Base-by-base conservation (phyloP, 257 asterid genomes). In the Solanum sejunctum region DNA sequence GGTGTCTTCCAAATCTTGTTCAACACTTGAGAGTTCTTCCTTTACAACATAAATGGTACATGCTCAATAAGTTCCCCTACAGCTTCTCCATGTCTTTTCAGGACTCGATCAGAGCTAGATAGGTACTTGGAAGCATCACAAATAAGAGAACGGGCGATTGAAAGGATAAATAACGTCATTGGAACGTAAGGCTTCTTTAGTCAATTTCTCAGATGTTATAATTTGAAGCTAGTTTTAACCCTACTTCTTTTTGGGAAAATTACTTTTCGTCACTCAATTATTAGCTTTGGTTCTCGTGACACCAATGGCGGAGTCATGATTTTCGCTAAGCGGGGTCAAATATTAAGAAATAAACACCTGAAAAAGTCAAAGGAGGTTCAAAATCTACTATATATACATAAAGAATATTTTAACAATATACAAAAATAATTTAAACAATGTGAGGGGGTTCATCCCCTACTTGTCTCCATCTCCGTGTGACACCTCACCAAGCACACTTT, bases 81-180 rank as follows among this genome's bases (percentile, higher is more conserved):
- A 94, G 94, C 93, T 82, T 85, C 85, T 92, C 86, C 92, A 79
- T 92, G 91, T 96, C 88, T 90, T 96, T 92, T 93, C 98, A 96
- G 99, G 99, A 96, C 98, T 80, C 98, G 89, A 79, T 86, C 98
- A 49, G 99, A 96, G 84, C 90, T 96, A 66, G 99, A 96, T 83
- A 92, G 95, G 86, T 96, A 96, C 88, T 92, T 96, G 81, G 98
- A 94, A 91, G 98, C 99, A 81, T 96, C 99, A 57, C 95, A 94
- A 85, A 96, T 96, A 84, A 88, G 98, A 88, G 92, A 92, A 77
- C 91, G 98, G 55, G 98, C 98, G 26, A 92, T 93, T 82, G 97
- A 96, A 88, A 93, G 99, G 92, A 90, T 93, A 87, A 96, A 92
- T 85, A 91, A 90, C 85, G 99, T 96, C 82, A 89, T 86, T 87